A percentile compares a stretch with the other conserved stretches of the same genome.
These are phyloP conservation scores for Perilla frutescens DNA, from an alignment of 257 asterid species.

Conservation along the genomic window DNA sequence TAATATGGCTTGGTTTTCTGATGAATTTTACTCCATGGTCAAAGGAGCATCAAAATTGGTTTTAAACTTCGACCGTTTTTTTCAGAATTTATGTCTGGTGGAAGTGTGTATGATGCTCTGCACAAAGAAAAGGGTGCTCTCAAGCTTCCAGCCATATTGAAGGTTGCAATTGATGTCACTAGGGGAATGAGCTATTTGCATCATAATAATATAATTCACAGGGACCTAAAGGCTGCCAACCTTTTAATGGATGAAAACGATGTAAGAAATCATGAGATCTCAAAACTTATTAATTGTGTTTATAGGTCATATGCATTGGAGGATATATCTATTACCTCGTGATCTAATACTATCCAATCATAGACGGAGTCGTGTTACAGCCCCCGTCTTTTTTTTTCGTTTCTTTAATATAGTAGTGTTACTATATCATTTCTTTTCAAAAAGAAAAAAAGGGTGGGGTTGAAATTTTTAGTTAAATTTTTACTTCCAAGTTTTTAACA, in stretches of 20 bases:
- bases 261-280: constrained; percentile 48
- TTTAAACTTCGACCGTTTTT: background rate
- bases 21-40: constrained; percentile 4
- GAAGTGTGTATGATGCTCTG: constrained; percentile 83
- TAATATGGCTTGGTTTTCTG: constrained; percentile 33
- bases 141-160: constrained; percentile 66
- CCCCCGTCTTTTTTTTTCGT: too few species aligned
- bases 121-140: constrained; percentile 69
- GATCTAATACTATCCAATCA: too few species aligned
- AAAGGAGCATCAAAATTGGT: background rate
- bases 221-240: constrained; percentile 93
- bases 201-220: constrained; percentile 75
- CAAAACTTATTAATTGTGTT: background rate
- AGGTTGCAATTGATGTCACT: constrained; percentile 79
- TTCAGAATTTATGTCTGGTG: constrained; percentile 86
- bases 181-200: constrained; percentile 95
- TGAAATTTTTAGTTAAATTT: too few species aligned
- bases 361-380: too few species aligned
- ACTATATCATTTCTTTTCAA: too few species aligned
- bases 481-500: too few species aligned
- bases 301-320: too few species aligned
- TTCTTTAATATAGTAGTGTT: too few species aligned
- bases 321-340: too few species aligned
- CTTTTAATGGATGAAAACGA: constrained; percentile 80
- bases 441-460: too few species aligned